Conservation (phyloP, 495 filamentous ascomycete species). For the Penicillium turbatum region DNA sequence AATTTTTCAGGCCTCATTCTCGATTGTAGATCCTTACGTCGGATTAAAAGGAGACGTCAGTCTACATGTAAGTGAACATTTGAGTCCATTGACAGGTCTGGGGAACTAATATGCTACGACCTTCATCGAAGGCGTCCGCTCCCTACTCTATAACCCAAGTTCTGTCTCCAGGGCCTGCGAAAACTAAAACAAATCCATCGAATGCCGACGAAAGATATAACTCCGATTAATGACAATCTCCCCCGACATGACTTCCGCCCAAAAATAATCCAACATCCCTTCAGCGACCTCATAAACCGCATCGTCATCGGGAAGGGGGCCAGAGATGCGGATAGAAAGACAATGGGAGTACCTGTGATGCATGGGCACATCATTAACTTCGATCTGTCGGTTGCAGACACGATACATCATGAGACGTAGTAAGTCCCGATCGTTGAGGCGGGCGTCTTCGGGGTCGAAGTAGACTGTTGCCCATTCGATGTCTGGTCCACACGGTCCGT, state of each 20-base stretch:
- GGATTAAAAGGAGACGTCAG: too few species aligned
- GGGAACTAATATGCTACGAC: too few species aligned
- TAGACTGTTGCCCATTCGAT: neutral
- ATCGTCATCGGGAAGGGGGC: neutral
- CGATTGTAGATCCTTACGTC: neutral
- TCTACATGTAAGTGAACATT: too few species aligned
- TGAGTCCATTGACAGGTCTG: too few species aligned
- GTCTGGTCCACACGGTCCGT: neutral
- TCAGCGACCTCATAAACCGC: neutral
- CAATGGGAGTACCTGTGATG: neutral
- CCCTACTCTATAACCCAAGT: too few species aligned
- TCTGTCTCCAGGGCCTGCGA: too few species aligned
- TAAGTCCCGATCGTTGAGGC: neutral
- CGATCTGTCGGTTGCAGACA: neutral
- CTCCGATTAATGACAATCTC: neutral
- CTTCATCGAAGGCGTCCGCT: too few species aligned
- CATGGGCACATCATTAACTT: neutral
- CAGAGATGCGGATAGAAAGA: neutral
- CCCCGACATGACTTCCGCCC: neutral
- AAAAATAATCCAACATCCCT: neutral
- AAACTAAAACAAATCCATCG: neutral
- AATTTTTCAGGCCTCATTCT: neutral
- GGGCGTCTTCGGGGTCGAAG: neutral
- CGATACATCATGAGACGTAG: neutral
- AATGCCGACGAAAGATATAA: neutral